Evolutionary conservation across 306 rosid genomes (phyloP).

Genomic region (Chamaecrista fasciculata): DNA sequence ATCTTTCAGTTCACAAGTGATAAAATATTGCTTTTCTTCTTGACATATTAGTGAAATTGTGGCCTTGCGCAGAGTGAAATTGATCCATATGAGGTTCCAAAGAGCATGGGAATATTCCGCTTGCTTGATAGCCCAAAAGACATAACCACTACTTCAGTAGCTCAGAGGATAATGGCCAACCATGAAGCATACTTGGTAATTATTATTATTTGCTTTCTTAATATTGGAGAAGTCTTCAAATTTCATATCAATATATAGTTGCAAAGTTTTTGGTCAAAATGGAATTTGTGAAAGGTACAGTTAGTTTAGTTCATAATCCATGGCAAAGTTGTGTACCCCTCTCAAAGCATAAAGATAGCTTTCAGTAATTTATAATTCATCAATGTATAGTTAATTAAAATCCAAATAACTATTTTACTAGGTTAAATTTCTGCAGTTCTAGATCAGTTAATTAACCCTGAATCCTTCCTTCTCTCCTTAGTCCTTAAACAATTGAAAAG

Average conservation of each 20-base stretch:
- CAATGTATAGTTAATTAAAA: neutral
- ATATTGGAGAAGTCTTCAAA: neutral
- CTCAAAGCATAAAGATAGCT: neutral
- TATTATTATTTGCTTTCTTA: conserved; percentile 4
- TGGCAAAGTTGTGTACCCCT: neutral
- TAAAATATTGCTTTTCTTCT: conserved; percentile 11
- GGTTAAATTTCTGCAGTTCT: neutral
- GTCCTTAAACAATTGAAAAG: conserved; percentile 1
- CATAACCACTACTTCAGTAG: conserved; percentile 74
- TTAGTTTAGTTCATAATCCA: conserved; percentile 1
- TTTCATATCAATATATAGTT: neutral
- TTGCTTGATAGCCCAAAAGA: conserved; percentile 84
- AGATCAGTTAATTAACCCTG: neutral
- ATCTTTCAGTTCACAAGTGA: conserved; percentile 11
- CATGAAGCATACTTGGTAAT: conserved; percentile 88
- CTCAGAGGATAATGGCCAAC: conserved; percentile 87
- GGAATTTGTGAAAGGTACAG: neutral
- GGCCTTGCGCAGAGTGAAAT: conserved; percentile 50
- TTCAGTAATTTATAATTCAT: neutral
- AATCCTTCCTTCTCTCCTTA: no score
- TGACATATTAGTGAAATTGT: conserved; percentile 18
- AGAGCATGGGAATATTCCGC: conserved; percentile 78
- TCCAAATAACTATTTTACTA: neutral
- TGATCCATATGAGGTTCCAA: conserved; percentile 81
- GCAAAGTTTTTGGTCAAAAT: neutral